Base-by-base conservation (phyloP, 2,329 filamentous ascomycete genomes). In the Fusarium hainanense region DNA sequence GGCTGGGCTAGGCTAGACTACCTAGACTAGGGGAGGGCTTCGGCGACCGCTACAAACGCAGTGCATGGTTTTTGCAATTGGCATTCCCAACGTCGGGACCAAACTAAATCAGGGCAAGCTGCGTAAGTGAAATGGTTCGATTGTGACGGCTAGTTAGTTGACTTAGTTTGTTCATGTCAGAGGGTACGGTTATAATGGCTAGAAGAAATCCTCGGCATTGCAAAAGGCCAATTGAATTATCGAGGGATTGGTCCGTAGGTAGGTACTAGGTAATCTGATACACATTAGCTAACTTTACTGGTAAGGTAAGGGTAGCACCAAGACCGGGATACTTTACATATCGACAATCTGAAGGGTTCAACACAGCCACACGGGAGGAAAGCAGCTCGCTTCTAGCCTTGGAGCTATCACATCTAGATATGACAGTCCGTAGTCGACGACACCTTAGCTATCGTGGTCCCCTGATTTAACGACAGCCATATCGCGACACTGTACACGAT, bases 111-210 rank as follows among this genome's bases (percentile, higher is more conserved):
- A 58, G 67, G 73, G 16, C 54, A 75, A 70, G 71, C 55, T 56
- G 66, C 54, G 49, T 18, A 40, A 51, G 54, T 20, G 52, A 63
- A 50, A 74, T 75, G 73, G 73, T 71, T 68, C 69, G 73, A 75
- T 75, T 71, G 62, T 69, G 73, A 74, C 54, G 60, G 49, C 49
- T 59, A 43, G 51, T 50, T 41, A 28, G 34, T 37, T 32, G 37
- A 34, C 32, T 56, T 69, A 54, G 47, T 62, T 37, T 28, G 41
- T 57, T 69, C 46, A 55, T 59, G 59, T 40, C 60, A 54, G 48
- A 48, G 42, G 43, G 34, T 43, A 50, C 18, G 34, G 34, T 37
- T 37, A 54, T 57, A 66, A 44, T n/a, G 34, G 59, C 59, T 46
- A 62, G 20, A 46, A 60, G 25, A 50, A 54, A 28, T 18, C 32